Conservation (phyloP, 2,329 filamentous ascomycete species). For the Diplodia intermedia region DNA sequence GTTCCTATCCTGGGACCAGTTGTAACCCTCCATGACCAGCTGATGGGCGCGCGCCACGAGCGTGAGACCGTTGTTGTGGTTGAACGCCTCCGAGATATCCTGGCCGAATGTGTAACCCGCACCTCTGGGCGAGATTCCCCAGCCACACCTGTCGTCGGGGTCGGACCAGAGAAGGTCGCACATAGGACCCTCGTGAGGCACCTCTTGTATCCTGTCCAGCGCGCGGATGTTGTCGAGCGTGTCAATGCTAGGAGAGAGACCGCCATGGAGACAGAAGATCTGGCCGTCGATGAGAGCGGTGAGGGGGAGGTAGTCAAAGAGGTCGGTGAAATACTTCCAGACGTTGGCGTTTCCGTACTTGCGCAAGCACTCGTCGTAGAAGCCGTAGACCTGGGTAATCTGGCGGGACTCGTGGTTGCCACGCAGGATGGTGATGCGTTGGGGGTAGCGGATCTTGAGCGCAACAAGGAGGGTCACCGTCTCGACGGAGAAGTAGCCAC, state of each 20-base stretch:
- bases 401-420: slow-evolving; percentile 84
- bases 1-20: slow-evolving; percentile 98
- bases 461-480: slow-evolving; percentile 95
- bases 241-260: slow-evolving; percentile 74
- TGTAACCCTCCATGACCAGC: slow-evolving; percentile 99
- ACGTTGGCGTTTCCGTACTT: slow-evolving; percentile 81
- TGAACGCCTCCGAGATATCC: slow-evolving; percentile 98
- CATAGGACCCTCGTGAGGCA: slow-evolving; percentile 78
- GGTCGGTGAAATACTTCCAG: slow-evolving; percentile 80
- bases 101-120: slow-evolving; percentile 95
- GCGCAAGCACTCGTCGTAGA: slow-evolving; percentile 78
- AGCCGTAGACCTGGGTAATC: slow-evolving; percentile 79
- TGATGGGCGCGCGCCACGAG: slow-evolving; percentile 96
- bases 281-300: slow-evolving; percentile 77
- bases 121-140: slow-evolving; percentile 94
- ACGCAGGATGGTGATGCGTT: slow-evolving; percentile 96
- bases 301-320: slow-evolving; percentile 78
- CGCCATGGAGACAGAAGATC: slow-evolving; percentile 75
- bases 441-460: slow-evolving; percentile 96
- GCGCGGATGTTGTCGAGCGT: slow-evolving; percentile 73
- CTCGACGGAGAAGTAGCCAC: slow-evolving; percentile 98
- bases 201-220: slow-evolving; percentile 65
- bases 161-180: slow-evolving; percentile 83
- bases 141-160: slow-evolving; percentile 93
- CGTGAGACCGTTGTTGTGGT: slow-evolving; percentile 97